A percentile compares a stretch with the other conserved stretches of the same genome.
phyloP scores from a whole-genome alignment of 805 yeast genomes.

The Saturnispora quitensis region DNA sequence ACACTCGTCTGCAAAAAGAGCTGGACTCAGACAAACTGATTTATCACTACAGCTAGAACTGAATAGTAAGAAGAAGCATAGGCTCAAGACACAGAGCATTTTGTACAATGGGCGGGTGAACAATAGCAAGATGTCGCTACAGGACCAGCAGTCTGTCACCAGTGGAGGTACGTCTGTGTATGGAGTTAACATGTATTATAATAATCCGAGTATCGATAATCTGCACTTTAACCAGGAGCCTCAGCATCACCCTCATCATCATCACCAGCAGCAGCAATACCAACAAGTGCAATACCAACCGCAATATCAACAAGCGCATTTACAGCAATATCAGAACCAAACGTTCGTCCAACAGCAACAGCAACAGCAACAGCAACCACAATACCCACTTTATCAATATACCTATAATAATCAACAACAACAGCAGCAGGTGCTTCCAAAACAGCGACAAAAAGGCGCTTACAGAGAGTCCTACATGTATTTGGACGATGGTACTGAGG shows the following conservation, averaged over 20 bases:
- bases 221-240: background rate
- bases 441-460: slow-evolving; percentile 3
- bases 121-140: slow-evolving; percentile 7
- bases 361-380: slow-evolving; percentile 8
- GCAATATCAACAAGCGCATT: background rate
- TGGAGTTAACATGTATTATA: background rate
- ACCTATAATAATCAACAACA: slow-evolving; percentile 4
- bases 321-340: slow-evolving; percentile 5
- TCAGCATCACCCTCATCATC: slow-evolving; percentile 4
- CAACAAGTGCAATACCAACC: background rate
- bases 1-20: slow-evolving; percentile 20
- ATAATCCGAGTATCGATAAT: background rate
- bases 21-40: slow-evolving; percentile 26
- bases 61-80: slow-evolving; percentile 21
- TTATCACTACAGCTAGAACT: slow-evolving; percentile 20
- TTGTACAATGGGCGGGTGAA: slow-evolving; percentile 7
- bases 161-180: slow-evolving; percentile 4
- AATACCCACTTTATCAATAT: slow-evolving; percentile 3
- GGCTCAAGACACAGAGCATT: slow-evolving; percentile 19
- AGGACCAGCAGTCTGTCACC: slow-evolving; percentile 8
- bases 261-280: slow-evolving; percentile 6
- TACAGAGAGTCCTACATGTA: slow-evolving; percentile 4
- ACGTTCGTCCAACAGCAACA: slow-evolving; percentile 8
- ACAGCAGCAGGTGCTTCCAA: slow-evolving; percentile 6
- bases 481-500: background rate